Base-by-base conservation (phyloP, 31 red algal genomes). In the Asparagopsis taxiformis region DNA sequence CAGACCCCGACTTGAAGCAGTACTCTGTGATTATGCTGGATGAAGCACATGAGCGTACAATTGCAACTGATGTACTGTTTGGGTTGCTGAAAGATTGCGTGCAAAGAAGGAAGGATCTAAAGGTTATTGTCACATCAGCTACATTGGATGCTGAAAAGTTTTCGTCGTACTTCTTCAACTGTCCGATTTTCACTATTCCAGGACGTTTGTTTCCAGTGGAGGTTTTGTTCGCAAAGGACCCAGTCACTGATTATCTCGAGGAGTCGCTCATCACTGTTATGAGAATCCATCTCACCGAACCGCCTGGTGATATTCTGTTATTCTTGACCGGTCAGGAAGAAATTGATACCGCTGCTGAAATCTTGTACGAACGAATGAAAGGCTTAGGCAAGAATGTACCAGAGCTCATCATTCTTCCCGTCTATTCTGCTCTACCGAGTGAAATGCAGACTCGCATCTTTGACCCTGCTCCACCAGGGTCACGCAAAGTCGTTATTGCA, bases 101-200 rank as follows among this genome's bases (percentile, higher is more conserved):
- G 37, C 53, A 64, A 31, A 68, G 71, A 31, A 73, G 88, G 43
- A 83, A 58, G 34, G 94, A 94, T 36, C 22, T 99, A 61, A 91
- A 92, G 58, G 59, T 99, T 6, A 91, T 99, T 35, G 86, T 94
- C 8, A 94, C 87, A 44, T 81, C 70, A n/a, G 96, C 96, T 6
- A 99, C 96, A 0, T 55, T 99, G 21, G 96, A 99, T 70, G 80
- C 90, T 26, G 96, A 92, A 28, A 91, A 94, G 62, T 99, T 99
- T 30, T 91, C 90, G 11, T 70, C 72, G 15, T 99, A 89, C 46
- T 99, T 99, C 55, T 68, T 71, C 58, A 76, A 91, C 30, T 90
- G 85, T 39, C 80, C 82, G 28, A 82, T 99, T 26, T 87, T 99
- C 73, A 89, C 80, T 9, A 91, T 99, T 21, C 87, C 85, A 13